Evolutionary conservation across 139 green algal species (phyloP).

Genomic region (Helicosporidium sp.): DNA sequence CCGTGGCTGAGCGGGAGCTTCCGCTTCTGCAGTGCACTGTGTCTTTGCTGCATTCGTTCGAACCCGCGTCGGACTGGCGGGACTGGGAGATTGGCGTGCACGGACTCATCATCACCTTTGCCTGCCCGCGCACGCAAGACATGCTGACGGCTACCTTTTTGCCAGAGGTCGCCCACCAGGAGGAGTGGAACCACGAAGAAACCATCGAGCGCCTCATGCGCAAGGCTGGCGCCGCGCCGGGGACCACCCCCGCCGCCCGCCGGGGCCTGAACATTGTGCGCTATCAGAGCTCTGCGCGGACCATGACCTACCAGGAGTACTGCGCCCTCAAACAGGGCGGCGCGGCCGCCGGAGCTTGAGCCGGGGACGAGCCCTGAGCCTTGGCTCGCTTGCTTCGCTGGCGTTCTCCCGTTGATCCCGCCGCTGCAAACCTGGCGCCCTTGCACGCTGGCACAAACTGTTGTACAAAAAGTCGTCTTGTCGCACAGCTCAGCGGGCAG

Average conservation of each 20-base stretch:
- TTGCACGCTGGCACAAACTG: too few species aligned
- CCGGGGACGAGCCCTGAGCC: too few species aligned
- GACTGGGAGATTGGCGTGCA: constrained; percentile 47
- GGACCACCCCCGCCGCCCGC: not conserved
- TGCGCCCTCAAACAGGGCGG: not conserved
- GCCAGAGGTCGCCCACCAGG: constrained; percentile 44
- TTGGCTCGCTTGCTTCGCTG: too few species aligned
- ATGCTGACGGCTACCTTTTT: constrained; percentile 56
- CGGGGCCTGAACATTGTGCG: constrained; percentile 18
- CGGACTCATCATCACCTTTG: constrained; percentile 49
- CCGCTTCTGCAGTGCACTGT: constrained; percentile 51
- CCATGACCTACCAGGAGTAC: constrained; percentile 17
- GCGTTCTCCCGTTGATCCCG: too few species aligned
- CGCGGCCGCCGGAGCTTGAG: too few species aligned
- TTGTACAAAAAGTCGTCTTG: too few species aligned
- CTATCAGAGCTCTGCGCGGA: constrained; percentile 25
- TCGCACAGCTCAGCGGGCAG: too few species aligned
- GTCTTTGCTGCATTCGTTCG: constrained; percentile 49
- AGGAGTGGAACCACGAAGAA: constrained; percentile 32
- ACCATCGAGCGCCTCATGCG: constrained; percentile 41
- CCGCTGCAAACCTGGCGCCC: too few species aligned
- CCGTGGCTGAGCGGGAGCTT: constrained; percentile 30
- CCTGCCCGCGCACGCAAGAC: constrained; percentile 21
- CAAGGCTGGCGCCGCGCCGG: constrained; percentile 34
- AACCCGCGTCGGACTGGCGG: constrained; percentile 28